Base-by-base conservation (phyloP, 768 basidiomycete genomes). In the Paxillus rubicundulus region DNA sequence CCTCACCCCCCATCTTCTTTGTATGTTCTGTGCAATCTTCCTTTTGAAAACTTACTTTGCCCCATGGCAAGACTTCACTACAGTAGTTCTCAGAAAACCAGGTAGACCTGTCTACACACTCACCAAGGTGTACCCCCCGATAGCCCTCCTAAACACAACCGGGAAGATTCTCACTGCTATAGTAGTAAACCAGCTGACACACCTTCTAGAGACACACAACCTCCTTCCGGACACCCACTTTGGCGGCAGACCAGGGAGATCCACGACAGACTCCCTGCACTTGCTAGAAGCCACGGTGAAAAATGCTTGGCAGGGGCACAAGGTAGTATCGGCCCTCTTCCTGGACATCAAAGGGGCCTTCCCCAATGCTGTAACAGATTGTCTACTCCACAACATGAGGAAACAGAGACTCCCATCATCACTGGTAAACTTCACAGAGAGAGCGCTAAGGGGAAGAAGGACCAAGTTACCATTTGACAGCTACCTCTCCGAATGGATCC, bases 31-130 rank as follows among this genome's bases (percentile, higher is more conserved):
- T 4, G 67, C 60, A 1, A 44, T 52, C 0, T 43, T 65, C 17
- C 3, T 16, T 0, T 48, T 64, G 1, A 13, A 47, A 2, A n/a
- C 30, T 14, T 63, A 58, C 39, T 59, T 49, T 2, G 49, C 32
- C 10, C 47, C 12, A n/a, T 68, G 52, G 71, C 55, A 55, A n/a
- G 27, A 53, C 0, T 72, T 61, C 21, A 64, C 50, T 0, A 73
- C 69, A 1, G 50, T 71, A 0, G 63, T 74, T 0, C 55, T 77
- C 0, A 45, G 60, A 0, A 78, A 80, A 47, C 74, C 73, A 0
- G 70, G 71, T 0, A 67, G 69, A 36, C 48, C 63, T 0, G 49
- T 66, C 54, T 79, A 80, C 58, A 47, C 61, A 0, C 1, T 21
- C 1, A 10, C 34, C 0, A 54, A 54, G 21, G 49, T 46, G 9